Conservation (phyloP, 2,329 filamentous ascomycete genomes). For the Paecilomyces variotii region DNA sequence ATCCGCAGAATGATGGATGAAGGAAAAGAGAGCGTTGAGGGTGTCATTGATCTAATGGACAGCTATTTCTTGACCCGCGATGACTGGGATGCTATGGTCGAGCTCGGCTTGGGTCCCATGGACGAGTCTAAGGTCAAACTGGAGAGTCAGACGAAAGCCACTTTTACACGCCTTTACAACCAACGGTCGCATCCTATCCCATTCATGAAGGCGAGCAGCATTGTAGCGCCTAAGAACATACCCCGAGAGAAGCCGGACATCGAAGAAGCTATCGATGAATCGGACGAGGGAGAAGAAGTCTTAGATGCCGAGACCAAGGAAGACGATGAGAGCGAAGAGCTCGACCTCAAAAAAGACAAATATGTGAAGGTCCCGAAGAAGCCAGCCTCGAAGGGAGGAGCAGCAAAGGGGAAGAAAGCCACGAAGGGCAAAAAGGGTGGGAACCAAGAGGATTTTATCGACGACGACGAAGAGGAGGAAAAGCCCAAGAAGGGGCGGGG, state of each 20-base stretch:
- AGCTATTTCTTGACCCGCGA: conserved; percentile 92
- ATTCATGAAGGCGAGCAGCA: conserved; percentile 86
- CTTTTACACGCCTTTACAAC: conserved; percentile 91
- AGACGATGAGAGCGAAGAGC: conserved; percentile 64
- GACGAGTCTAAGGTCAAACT: conserved; percentile 67
- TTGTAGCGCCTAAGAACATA: conserved; percentile 63
- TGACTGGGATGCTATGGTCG: conserved; percentile 86
- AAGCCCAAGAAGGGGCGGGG: conserved; percentile 46
- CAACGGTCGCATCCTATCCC: conserved; percentile 76
- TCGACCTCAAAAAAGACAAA: conserved; percentile 89
- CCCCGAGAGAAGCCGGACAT: conserved; percentile 77
- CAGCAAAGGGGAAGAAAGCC: conserved; percentile 33
- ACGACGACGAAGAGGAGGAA: conserved; percentile 46
- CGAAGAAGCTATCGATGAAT: conserved; percentile 92
- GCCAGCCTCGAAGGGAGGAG: conserved; percentile 37
- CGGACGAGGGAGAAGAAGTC: conserved; percentile 64
- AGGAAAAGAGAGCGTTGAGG: conserved; percentile 72
- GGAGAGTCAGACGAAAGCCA: conserved; percentile 75
- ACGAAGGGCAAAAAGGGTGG: conserved; percentile 25
- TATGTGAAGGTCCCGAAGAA: conserved; percentile 91
- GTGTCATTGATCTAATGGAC: conserved; percentile 93
- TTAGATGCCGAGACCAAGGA: conserved; percentile 47
- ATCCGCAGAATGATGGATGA: conserved; percentile 66
- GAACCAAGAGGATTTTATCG: conserved; percentile 32
- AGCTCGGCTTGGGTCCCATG: conserved; percentile 83